Evolutionary conservation across 371 early-diverging fungal species (phyloP), one percentile per base, ranked within the genome.

Genomic region (Basidiobolus meristosporus): DNA sequence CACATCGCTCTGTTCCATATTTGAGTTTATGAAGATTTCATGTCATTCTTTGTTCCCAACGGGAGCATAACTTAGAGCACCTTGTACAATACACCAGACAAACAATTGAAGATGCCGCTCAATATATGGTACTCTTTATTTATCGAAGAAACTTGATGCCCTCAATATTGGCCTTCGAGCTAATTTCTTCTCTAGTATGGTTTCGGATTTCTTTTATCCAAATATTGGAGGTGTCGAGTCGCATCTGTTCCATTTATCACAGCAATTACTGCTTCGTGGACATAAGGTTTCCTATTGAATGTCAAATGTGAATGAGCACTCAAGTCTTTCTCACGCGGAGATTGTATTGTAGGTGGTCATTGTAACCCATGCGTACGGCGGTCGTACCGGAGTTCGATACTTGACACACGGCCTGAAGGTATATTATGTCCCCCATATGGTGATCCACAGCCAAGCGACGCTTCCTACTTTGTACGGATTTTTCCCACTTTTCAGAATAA

Each of bases 161-260:
- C n/a, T n/a, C n/a, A n/a, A n/a, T n/a, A n/a, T n/a, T n/a, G n/a
- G n/a, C n/a, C n/a, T n/a, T n/a, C n/a, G n/a, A n/a, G n/a, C n/a
- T n/a, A n/a, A n/a, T n/a, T n/a, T n/a, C n/a, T n/a, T n/a, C n/a
- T n/a, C n/a, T 53, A 78, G 83, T 47, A 69, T 90, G 73, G 90
- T 87, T 7, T 87, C 86, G 17, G 99, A 99, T 67, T 98, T 96
- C 57, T 98, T 98, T 60, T 93, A 85, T 57, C 99, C 98, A 23
- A 87, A 85, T 44, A 76, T 86, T 50, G 99, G 99, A 36, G 99
- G 99, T 4, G 91, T 99, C 2, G 99, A 99, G 57, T 84, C 83
- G 30, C 99, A 99, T 62, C 61, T 98, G 23, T 89, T 86, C 51
- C 80, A 84, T 52, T 60, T 98, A 31, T 81, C 91, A 14, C 88